Conservation (phyloP, 2,329 filamentous ascomycete species). For the Epichloe uncinata region DNA sequence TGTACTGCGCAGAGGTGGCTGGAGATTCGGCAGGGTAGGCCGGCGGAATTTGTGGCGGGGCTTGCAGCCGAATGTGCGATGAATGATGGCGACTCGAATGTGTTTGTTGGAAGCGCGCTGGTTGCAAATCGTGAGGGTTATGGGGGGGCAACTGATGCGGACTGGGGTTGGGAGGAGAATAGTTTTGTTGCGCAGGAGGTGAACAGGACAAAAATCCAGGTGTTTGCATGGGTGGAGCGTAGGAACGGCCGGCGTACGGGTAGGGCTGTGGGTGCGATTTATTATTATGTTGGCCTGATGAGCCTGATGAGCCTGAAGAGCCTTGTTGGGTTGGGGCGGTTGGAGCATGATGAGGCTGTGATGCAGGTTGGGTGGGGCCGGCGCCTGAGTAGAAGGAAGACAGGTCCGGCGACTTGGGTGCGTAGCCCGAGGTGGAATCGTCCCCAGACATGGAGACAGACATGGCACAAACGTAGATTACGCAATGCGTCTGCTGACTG, state of each 20-base stretch:
- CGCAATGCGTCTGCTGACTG: neutral
- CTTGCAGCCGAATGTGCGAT: conserved; percentile 2
- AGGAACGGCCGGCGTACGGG: conserved; percentile 13
- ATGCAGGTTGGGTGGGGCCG: conserved; percentile 13
- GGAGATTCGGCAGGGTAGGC: neutral
- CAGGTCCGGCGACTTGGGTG: conserved; percentile 45
- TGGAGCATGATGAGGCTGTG: conserved; percentile 6
- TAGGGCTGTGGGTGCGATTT: conserved; percentile 20
- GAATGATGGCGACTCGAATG: neutral
- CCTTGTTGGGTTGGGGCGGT: neutral
- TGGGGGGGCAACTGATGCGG: conserved; percentile 4
- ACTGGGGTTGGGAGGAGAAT: conserved; percentile 10
- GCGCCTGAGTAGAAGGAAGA: conserved; percentile 38
- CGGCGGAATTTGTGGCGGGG: conserved; percentile 1
- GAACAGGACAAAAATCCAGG: conserved; percentile 14
- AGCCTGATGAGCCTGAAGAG: too few species aligned
- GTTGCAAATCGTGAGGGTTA: conserved; percentile 8
- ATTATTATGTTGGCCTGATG: conserved; percentile 22
- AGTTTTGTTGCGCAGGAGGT: conserved; percentile 10
- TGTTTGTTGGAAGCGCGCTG: conserved; percentile 6
- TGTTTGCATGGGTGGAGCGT: conserved; percentile 16
- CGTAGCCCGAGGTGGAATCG: conserved; percentile 30
- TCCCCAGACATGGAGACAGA: conserved; percentile 27
- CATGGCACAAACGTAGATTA: conserved; percentile 13
- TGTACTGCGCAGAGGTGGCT: conserved; percentile 3